Percentiles rank a stretch among this genome's conserved stretches.
Evolutionary conservation across 2,329 filamentous ascomycete genomes (phyloP).

Genomic region (Truncatella angustata): DNA sequence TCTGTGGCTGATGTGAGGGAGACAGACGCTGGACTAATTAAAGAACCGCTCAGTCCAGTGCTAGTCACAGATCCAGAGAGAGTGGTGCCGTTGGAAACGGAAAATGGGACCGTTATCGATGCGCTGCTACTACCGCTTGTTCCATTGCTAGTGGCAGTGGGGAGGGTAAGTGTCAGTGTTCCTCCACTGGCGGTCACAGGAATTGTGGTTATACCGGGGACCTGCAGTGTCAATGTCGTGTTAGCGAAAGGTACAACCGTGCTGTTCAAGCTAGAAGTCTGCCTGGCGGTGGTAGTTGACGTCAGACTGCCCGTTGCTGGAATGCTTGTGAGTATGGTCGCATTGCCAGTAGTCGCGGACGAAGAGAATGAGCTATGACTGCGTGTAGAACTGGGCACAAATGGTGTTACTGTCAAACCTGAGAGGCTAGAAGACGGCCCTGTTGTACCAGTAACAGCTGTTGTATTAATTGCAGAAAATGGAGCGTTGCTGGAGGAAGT

Average conservation of each 20-base stretch:
- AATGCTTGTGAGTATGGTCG: constrained; percentile 17
- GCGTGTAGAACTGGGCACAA: constrained; percentile 8
- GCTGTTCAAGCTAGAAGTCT: not conserved
- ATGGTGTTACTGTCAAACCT: constrained; percentile 8
- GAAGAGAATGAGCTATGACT: not conserved
- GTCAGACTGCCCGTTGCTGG: constrained; percentile 24
- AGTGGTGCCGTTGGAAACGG: not conserved
- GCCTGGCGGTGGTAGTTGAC: constrained; percentile 2
- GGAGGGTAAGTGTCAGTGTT: constrained; percentile 4
- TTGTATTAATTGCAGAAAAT: constrained; percentile 12
- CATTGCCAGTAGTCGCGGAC: not conserved
- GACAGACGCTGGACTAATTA: no score
- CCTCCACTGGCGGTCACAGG: constrained; percentile 5
- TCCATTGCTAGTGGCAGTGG: not conserved
- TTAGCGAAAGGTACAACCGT: not conserved
- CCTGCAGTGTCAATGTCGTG: not conserved
- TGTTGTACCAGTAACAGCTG: constrained; percentile 3
- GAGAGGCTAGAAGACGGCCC: constrained; percentile 4
- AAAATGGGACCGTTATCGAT: not conserved
- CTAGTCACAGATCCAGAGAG: not conserved
- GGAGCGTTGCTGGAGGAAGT: constrained; percentile 6
- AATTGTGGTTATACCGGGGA: not conserved
- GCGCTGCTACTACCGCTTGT: not conserved
- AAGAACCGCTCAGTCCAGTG: no score
- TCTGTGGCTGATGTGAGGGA: no score